Conservation (phyloP, 1,139 yeast genomes). For the Meyerozyma elateridarum region DNA sequence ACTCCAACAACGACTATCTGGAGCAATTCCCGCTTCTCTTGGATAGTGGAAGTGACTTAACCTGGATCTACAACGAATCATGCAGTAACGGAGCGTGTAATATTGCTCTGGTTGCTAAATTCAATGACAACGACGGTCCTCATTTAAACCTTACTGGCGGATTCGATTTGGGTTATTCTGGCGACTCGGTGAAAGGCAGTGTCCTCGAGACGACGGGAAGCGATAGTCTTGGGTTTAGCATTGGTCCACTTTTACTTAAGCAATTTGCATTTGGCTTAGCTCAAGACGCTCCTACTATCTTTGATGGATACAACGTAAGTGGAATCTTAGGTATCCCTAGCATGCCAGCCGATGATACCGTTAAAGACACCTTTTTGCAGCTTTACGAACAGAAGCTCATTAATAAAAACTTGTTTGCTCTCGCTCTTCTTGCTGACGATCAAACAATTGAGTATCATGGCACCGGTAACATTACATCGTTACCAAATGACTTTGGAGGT, state of each 20-base stretch:
- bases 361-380: slow-evolving; percentile 21
- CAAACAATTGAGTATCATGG: slow-evolving; percentile 12
- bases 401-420: slow-evolving; percentile 20
- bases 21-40: slow-evolving; percentile 46
- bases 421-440: slow-evolving; percentile 17
- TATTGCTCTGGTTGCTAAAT: slow-evolving; percentile 16
- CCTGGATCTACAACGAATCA: slow-evolving; percentile 57
- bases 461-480: slow-evolving; percentile 1
- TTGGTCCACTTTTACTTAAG: slow-evolving; percentile 29
- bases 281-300: slow-evolving; percentile 46
- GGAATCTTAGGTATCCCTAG: slow-evolving; percentile 61
- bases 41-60: slow-evolving; percentile 63
- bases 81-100: slow-evolving; percentile 47
- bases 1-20: slow-evolving; percentile 26
- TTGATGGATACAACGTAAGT: slow-evolving; percentile 48
- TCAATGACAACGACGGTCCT: slow-evolving; percentile 19
- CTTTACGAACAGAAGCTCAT: slow-evolving; percentile 15
- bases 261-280: slow-evolving; percentile 54
- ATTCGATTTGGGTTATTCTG: slow-evolving; percentile 49
- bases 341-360: slow-evolving; percentile 27
- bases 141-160: slow-evolving; percentile 12
- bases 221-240: slow-evolving; percentile 26
- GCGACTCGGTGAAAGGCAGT: slow-evolving; percentile 52
- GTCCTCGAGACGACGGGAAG: slow-evolving; percentile 21
- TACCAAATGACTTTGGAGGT: slow-evolving; percentile 20